phyloP scores from a whole-genome alignment of 2,329 filamentous ascomycete genomes.

The Colletotrichum viniferum region DNA sequence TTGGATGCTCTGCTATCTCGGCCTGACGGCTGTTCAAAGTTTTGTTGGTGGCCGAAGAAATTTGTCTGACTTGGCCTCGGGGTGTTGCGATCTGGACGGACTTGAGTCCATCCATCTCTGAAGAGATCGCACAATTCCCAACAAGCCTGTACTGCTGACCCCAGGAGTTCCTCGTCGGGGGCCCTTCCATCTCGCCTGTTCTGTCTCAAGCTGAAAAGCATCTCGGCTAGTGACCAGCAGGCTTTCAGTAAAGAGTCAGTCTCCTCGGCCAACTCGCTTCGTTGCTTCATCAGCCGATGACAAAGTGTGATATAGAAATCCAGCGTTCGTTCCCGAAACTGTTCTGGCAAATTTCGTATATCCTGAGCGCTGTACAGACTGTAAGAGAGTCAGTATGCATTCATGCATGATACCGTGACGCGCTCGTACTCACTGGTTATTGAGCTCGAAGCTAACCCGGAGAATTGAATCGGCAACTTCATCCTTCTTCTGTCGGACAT shows the following conservation, averaged over 20 bases:
- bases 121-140: constrained; percentile 96
- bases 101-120: constrained; percentile 87
- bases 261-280: constrained; percentile 77
- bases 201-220: constrained; percentile 89
- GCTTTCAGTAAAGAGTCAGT: constrained; percentile 84
- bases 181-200: constrained; percentile 75
- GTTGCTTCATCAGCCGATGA: constrained; percentile 95
- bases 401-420: not conserved
- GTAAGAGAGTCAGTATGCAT: not conserved
- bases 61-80: constrained; percentile 80
- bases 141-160: constrained; percentile 88
- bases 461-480: constrained; percentile 85
- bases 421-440: constrained; percentile 72
- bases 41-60: constrained; percentile 61
- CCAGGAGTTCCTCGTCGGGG: constrained; percentile 82
- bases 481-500: constrained; percentile 78
- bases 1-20: constrained; percentile 55
- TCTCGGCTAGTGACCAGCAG: constrained; percentile 90
- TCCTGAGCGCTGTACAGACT: constrained; percentile 91
- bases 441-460: constrained; percentile 91
- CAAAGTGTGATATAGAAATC: constrained; percentile 96
- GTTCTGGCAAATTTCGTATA: constrained; percentile 75
- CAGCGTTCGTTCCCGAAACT: constrained; percentile 85
- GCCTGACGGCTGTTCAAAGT: constrained; percentile 52
- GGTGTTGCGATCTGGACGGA: constrained; percentile 84